Conservation (phyloP, 2,329 filamentous ascomycete genomes). For the Pseudogymnoascus sp. region DNA sequence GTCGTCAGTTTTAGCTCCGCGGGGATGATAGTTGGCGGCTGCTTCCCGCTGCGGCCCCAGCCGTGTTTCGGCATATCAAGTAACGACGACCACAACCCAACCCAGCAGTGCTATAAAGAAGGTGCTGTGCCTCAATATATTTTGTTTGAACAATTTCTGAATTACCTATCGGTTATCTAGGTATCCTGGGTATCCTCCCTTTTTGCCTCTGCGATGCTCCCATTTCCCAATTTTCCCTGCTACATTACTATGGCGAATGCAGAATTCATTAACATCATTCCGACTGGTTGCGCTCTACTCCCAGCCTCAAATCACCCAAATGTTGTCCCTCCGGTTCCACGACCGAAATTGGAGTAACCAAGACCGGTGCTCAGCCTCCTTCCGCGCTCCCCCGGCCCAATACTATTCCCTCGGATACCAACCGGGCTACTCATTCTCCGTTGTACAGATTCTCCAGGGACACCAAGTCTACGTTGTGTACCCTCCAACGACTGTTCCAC, state of each 20-base stretch:
- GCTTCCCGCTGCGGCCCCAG: not conserved
- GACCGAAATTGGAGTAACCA: slow-evolving; percentile 24
- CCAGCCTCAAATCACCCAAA: slow-evolving; percentile 15
- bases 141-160: not conserved
- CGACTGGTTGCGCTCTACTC: not conserved
- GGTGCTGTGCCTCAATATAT: not conserved
- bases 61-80: not conserved
- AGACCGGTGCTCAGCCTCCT: slow-evolving; percentile 27
- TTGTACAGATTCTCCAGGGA: slow-evolving; percentile 9
- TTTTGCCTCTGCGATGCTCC: not conserved
- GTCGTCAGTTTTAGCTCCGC: slow-evolving; percentile 2
- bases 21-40: not conserved
- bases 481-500: slow-evolving; percentile 16
- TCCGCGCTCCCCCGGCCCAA: slow-evolving; percentile 24
- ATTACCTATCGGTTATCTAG: not conserved
- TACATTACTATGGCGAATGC: slow-evolving; percentile 1
- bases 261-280: not conserved
- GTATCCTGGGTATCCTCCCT: not conserved
- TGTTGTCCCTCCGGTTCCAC: slow-evolving; percentile 26
- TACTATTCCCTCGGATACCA: slow-evolving; percentile 22
- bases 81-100: not conserved
- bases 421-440: slow-evolving; percentile 25
- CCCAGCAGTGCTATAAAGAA: not conserved
- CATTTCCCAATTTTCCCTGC: not conserved
- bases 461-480: slow-evolving; percentile 6